These are phyloP conservation scores for Phytophthora sojae DNA, from an alignment of 352 stramenopile genomes.

Conservation along the genomic window DNA sequence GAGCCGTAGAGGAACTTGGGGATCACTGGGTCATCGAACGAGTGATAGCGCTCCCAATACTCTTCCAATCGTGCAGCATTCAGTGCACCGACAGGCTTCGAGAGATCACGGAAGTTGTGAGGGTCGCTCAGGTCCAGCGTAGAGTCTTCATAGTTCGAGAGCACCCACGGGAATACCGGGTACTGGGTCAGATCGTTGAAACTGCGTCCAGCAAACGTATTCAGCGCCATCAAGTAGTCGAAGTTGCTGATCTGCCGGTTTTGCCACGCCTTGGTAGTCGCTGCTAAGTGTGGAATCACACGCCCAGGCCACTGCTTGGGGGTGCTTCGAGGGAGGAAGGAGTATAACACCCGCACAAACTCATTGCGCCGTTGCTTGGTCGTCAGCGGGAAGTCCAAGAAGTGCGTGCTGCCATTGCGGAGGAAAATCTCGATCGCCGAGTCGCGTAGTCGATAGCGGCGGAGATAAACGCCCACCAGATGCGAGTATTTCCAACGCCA, in stretches of 20 bases:
- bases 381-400: conserved; percentile 80
- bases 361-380: conserved; percentile 85
- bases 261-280: conserved; percentile 85
- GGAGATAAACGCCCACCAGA: conserved; percentile 78
- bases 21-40: conserved; percentile 90
- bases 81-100: conserved; percentile 98
- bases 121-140: conserved; percentile 86
- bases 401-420: conserved; percentile 79
- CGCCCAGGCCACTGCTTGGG: conserved; percentile 84
- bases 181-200: conserved; percentile 97
- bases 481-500: conserved; percentile 87
- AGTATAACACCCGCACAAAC: conserved; percentile 73
- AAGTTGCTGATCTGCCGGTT: conserved; percentile 90
- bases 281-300: conserved; percentile 49
- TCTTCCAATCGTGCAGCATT: conserved; percentile 93
- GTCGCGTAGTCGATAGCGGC: conserved; percentile 82
- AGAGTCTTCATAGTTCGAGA: conserved; percentile 80
- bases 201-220: conserved; percentile 89
- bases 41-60: conserved; percentile 96
- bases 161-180: conserved; percentile 94
- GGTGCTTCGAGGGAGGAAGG: conserved; percentile 70
- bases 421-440: conserved; percentile 88
- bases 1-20: conserved; percentile 91
- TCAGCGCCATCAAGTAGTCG: conserved; percentile 97
- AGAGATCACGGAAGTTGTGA: conserved; percentile 96